Percentiles rank a stretch among this genome's conserved stretches.
Conservation (phyloP, 257 asterid genomes). For the Plantago major region DNA sequence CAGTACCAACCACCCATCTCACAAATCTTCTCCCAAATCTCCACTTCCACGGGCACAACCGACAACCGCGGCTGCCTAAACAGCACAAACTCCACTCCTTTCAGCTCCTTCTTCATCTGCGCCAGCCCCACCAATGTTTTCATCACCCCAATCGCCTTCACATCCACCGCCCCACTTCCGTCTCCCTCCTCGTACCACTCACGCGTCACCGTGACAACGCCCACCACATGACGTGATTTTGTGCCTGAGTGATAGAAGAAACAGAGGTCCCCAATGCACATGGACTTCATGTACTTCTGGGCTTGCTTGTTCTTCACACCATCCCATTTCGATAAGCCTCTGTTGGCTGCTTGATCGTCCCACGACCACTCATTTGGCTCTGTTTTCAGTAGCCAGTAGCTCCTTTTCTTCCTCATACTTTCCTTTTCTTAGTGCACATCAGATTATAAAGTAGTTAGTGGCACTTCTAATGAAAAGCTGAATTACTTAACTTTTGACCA, state of each 20-base stretch:
- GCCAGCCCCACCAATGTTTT: constrained; percentile 55
- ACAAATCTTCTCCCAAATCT: constrained; percentile 66
- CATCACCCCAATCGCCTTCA: constrained; percentile 82
- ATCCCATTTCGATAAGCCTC: constrained; percentile 83
- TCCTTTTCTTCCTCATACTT: constrained; percentile 19
- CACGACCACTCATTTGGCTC: constrained; percentile 98
- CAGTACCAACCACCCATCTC: constrained; percentile 76
- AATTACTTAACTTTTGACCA: too few relatives aligned
- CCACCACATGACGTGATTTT: constrained; percentile 74
- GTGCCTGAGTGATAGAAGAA: constrained; percentile 86
- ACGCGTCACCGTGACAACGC: constrained; percentile 73
- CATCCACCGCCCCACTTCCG: constrained; percentile 54
- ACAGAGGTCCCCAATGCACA: constrained; percentile 69
- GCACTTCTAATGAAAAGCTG: too few relatives aligned
- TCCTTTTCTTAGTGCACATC: constrained; percentile 21
- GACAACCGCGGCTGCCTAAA: constrained; percentile 84
- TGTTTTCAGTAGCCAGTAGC: constrained; percentile 80
- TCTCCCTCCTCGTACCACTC: constrained; percentile 66
- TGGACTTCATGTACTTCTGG: constrained; percentile 79
- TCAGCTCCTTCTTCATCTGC: constrained; percentile 66
- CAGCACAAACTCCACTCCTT: constrained; percentile 41
- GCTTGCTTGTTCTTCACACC: constrained; percentile 98
- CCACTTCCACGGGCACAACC: constrained; percentile 71
- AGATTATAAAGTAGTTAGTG: too few relatives aligned
- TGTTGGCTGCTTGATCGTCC: constrained; percentile 87